These are phyloP conservation scores for Gossypium bickii DNA, from an alignment of 345 rosid genomes.

Conservation along the genomic window DNA sequence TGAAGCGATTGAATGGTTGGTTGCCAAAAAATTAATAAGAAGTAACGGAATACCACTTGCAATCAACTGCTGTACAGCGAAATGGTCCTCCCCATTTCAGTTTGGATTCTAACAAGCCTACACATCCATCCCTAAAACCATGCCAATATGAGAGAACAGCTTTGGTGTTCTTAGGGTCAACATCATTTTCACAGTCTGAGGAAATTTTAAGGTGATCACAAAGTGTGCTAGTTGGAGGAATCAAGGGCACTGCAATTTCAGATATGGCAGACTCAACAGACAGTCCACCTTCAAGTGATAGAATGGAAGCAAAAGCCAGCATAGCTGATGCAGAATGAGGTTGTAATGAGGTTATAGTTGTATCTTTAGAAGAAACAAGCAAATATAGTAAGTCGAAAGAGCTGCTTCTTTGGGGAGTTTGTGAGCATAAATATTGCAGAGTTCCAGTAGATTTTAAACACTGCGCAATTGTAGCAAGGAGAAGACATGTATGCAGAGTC, in stretches of 20 bases:
- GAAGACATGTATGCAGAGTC: constrained; percentile 60
- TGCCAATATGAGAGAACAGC: constrained; percentile 69
- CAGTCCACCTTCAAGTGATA: constrained; percentile 78
- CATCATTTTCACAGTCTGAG: constrained; percentile 37
- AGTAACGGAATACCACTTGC: constrained; percentile 78
- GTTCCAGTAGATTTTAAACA: constrained; percentile 72
- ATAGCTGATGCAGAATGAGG: constrained; percentile 78
- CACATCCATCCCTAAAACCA: constrained; percentile 85
- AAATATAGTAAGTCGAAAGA: constrained; percentile 68
- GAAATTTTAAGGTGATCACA: constrained; percentile 66
- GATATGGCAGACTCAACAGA: constrained; percentile 69
- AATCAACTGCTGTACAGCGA: constrained; percentile 76
- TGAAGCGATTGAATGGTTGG: constrained; percentile 35
- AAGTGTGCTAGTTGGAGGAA: constrained; percentile 78
- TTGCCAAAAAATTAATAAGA: constrained; percentile 61
- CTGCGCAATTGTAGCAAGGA: constrained; percentile 74
- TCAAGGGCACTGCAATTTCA: constrained; percentile 76
- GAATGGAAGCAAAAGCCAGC: constrained; percentile 89
- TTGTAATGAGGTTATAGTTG: constrained; percentile 49
- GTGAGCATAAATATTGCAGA: constrained; percentile 88
- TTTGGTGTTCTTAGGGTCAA: constrained; percentile 20
- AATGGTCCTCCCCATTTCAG: constrained; percentile 79
- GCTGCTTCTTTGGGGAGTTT: constrained; percentile 76
- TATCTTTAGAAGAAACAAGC: constrained; percentile 69
- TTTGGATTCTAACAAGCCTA: constrained; percentile 80